These are phyloP conservation scores for Emergomyces africanus DNA, from an alignment of 2,329 filamentous ascomycete species.

Conservation along the genomic window DNA sequence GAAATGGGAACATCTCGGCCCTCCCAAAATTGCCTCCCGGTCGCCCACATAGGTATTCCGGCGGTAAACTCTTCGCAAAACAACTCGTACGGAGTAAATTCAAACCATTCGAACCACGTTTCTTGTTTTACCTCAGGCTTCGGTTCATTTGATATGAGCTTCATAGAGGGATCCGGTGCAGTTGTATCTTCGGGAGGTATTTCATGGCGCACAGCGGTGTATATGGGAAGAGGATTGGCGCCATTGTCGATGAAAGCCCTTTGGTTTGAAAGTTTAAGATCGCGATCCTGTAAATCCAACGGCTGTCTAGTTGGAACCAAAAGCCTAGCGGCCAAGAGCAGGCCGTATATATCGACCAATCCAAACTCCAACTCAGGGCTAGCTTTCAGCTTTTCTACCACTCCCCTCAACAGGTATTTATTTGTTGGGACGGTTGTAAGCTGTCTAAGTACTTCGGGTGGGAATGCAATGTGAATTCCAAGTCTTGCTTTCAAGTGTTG, in stretches of 20 bases:
- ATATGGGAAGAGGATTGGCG: constrained; percentile 79
- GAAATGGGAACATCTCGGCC: constrained; percentile 56
- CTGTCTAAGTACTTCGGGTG: constrained; percentile 66
- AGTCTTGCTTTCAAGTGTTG: constrained; percentile 78
- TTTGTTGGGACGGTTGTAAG: constrained; percentile 85
- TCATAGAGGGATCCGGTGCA: constrained; percentile 3
- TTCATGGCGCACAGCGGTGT: constrained; percentile 89
- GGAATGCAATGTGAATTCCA: constrained; percentile 83
- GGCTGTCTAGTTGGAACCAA: constrained; percentile 74
- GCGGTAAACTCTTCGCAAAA: constrained; percentile 87
- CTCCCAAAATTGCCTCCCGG: constrained; percentile 68
- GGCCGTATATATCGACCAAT: constrained; percentile 83
- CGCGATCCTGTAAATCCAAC: constrained; percentile 57
- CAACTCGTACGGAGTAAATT: constrained; percentile 87
- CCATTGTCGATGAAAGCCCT: constrained; percentile 62
- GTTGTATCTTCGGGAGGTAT: constrained; percentile 49
- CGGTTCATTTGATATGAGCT: constrained; percentile 19
- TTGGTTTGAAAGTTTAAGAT: constrained; percentile 89
- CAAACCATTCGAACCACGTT: constrained; percentile 97
- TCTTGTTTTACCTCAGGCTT: constrained; percentile 44
- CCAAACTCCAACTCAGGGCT: constrained; percentile 71
- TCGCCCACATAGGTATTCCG: constrained; percentile 88
- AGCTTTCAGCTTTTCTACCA: constrained; percentile 85
- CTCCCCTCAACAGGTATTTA: constrained; percentile 73
- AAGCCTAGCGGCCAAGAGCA: constrained; percentile 70